A percentile compares a stretch with the other conserved stretches of the same genome.
Conservation (phyloP, 441 rosid genomes). For the Adansonia grandidieri region DNA sequence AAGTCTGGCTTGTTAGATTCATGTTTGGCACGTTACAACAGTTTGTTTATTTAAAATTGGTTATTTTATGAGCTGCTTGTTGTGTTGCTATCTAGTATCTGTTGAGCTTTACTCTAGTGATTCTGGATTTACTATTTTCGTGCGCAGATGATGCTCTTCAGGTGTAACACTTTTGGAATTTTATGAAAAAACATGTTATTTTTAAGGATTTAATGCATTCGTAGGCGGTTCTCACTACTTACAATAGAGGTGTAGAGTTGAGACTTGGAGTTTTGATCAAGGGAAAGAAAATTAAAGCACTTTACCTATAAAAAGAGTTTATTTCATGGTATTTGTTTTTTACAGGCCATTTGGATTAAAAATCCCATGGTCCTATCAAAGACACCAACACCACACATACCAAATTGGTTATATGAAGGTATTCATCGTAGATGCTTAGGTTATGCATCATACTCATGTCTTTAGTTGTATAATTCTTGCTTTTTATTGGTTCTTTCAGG, state of each 20-base stretch:
- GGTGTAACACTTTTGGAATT: slow-evolving; percentile 77
- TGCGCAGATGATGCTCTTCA: slow-evolving; percentile 74
- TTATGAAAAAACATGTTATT: slow-evolving; percentile 87
- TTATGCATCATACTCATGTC: slow-evolving; percentile 5
- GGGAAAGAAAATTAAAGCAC: background rate
- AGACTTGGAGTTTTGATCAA: background rate
- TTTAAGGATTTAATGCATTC: slow-evolving; percentile 78
- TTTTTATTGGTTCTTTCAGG: slow-evolving; percentile 55
- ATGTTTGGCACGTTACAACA: too few relatives aligned
- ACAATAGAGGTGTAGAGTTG: background rate
- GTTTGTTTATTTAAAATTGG: too few relatives aligned
- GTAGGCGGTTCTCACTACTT: slow-evolving; percentile 26
- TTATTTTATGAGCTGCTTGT: too few relatives aligned
- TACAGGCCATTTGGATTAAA: slow-evolving; percentile 90
- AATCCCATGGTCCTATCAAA: slow-evolving; percentile 81
- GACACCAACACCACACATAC: slow-evolving; percentile 84
- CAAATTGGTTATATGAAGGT: slow-evolving; percentile 98
- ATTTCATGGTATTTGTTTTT: background rate
- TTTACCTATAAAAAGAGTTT: background rate
- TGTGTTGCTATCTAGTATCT: too few relatives aligned
- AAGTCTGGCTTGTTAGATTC: too few relatives aligned
- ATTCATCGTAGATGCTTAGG: slow-evolving; percentile 29
- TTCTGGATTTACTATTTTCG: too few relatives aligned
- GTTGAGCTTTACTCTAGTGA: too few relatives aligned
- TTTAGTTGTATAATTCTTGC: slow-evolving; percentile 37